Evolutionary conservation across 768 basidiomycete genomes (phyloP).

Genomic region (Sarcodon aspratus): DNA sequence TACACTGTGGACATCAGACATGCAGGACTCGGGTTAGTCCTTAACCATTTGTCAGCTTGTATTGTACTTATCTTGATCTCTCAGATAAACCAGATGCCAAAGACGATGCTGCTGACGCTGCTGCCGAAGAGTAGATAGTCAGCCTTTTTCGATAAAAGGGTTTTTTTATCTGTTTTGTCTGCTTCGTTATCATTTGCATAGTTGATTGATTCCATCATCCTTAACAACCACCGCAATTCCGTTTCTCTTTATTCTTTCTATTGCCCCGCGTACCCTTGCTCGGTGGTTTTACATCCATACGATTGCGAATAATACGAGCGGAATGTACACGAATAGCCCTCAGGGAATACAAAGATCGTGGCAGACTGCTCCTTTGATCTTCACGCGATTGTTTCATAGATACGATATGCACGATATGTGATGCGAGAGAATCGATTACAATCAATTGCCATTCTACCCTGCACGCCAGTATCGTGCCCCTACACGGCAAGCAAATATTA

Average conservation of each 20-base stretch:
- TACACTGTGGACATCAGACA: constrained; percentile 96
- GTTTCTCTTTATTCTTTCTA: background rate
- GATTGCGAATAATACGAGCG: too few species aligned
- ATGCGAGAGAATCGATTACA: background rate
- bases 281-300: too few species aligned
- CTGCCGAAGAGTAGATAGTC: constrained; percentile 40
- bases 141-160: constrained; percentile 17
- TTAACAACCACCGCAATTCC: constrained; percentile 1
- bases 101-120: constrained; percentile 51
- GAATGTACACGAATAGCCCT: too few species aligned
- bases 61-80: constrained; percentile 1
- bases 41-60: background rate
- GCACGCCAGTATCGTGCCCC: constrained; percentile 19
- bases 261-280: too few species aligned
- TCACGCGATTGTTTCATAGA: background rate
- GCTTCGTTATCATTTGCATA: constrained; percentile 4
- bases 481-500: constrained; percentile 34
- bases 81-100: constrained; percentile 67
- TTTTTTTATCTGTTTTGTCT: constrained; percentile 10
- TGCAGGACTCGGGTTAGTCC: constrained; percentile 79
- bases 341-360: background rate
- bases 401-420: too few species aligned
- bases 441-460: background rate
- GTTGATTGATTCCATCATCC: constrained; percentile 1
- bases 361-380: background rate